phyloP scores from a whole-genome alignment of 352 stramenopile species.

The Plasmopara muralis region DNA sequence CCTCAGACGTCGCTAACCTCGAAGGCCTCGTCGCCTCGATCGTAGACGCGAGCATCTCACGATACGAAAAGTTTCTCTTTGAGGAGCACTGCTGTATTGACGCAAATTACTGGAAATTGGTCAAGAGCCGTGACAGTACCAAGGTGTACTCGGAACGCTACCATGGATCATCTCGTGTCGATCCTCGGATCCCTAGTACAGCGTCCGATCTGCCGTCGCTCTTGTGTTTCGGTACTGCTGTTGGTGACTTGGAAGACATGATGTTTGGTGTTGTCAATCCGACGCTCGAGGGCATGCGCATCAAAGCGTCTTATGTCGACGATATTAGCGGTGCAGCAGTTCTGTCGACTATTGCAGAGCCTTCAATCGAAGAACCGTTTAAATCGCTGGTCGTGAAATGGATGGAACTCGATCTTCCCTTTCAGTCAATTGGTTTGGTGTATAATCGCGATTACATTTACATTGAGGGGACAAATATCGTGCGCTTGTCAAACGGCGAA shows the following conservation, averaged over 20 bases:
- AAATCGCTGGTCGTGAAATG: conserved; percentile 54
- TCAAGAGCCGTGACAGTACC: conserved; percentile 27
- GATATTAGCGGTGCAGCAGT: conserved; percentile 42
- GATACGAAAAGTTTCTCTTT: conserved; percentile 30
- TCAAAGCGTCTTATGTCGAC: conserved; percentile 43
- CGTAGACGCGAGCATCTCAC: conserved; percentile 22
- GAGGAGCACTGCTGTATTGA: conserved; percentile 25
- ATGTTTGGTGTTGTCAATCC: conserved; percentile 51
- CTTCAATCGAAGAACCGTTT: conserved; percentile 41
- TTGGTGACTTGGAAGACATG: conserved; percentile 38
- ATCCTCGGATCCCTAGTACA: conserved; percentile 10
- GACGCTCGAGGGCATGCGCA: conserved; percentile 37
- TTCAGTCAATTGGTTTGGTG: conserved; percentile 26
- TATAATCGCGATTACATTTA: conserved; percentile 45
- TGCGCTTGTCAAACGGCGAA: conserved; percentile 24
- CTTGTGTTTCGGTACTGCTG: conserved; percentile 27
- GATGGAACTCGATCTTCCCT: conserved; percentile 28
- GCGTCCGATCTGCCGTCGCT: conserved; percentile 23
- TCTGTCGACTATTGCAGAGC: conserved; percentile 27
- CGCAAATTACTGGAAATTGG: conserved; percentile 24
- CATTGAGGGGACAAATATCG: conserved; percentile 35
- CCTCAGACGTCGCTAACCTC: conserved; percentile 22
- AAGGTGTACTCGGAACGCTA: conserved; percentile 24
- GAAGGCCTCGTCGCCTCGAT: conserved; percentile 22
- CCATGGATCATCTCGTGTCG: conserved; percentile 13